These are phyloP conservation scores for Coemansia sp. DNA, from an alignment of 192 early-diverging fungal genomes.

Conservation along the genomic window DNA sequence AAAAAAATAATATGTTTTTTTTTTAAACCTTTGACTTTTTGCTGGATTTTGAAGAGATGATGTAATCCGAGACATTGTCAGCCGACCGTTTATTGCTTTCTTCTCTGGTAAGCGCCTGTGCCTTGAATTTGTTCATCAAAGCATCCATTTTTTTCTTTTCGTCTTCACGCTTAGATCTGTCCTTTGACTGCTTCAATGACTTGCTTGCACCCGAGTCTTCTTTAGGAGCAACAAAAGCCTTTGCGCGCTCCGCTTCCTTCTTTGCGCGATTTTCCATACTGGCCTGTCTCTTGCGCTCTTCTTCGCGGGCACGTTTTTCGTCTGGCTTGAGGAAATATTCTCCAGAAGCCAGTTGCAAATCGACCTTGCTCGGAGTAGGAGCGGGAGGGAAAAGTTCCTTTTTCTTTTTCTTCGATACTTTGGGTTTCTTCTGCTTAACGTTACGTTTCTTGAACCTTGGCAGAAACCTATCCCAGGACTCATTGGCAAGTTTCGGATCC, in stretches of 20 bases:
- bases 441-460: slow-evolving; percentile 96
- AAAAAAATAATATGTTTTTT: slow-evolving; percentile 1
- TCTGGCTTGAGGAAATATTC: slow-evolving; percentile 91
- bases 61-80: slow-evolving; percentile 10
- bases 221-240: slow-evolving; percentile 81
- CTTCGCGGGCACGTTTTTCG: slow-evolving; percentile 64
- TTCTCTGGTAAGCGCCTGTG: slow-evolving; percentile 20
- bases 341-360: slow-evolving; percentile 90
- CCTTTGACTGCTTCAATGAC: not conserved
- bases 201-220: slow-evolving; percentile 46
- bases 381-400: slow-evolving; percentile 90
- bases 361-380: slow-evolving; percentile 82
- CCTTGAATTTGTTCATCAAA: slow-evolving; percentile 52
- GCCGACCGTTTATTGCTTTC: slow-evolving; percentile 20
- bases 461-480: slow-evolving; percentile 97
- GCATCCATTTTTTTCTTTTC: slow-evolving; percentile 48
- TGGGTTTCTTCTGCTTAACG: slow-evolving; percentile 66
- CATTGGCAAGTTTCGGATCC: slow-evolving; percentile 88
- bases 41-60: slow-evolving; percentile 13
- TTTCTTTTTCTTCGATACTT: slow-evolving; percentile 73
- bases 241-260: slow-evolving; percentile 70
- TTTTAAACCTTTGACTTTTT: slow-evolving; percentile 35
- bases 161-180: slow-evolving; percentile 11
- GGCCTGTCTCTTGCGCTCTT: slow-evolving; percentile 65
- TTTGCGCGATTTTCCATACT: slow-evolving; percentile 70